These are phyloP conservation scores for Phyllosticta citribraziliensis DNA, from an alignment of 2,329 filamentous ascomycete genomes.

Conservation along the genomic window DNA sequence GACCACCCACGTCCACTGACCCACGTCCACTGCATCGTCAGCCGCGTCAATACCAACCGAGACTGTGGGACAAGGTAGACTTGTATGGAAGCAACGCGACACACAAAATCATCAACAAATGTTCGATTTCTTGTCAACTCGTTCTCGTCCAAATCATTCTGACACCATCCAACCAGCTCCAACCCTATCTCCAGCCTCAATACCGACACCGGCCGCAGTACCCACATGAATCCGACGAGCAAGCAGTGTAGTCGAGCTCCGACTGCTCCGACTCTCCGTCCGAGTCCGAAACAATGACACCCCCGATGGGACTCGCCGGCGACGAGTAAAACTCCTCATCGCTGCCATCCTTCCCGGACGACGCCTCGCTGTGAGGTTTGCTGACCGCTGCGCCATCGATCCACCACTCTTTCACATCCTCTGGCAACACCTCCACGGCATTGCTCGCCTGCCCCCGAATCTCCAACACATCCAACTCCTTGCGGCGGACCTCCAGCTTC, in stretches of 20 bases:
- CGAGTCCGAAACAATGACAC: constrained; percentile 13
- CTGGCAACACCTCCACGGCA: constrained; percentile 2
- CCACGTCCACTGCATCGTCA: no score
- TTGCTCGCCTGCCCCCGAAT: constrained; percentile 21
- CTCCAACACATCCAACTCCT: constrained; percentile 23
- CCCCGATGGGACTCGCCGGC: constrained; percentile 2
- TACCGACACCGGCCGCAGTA: constrained; percentile 28
- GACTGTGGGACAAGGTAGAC: no score
- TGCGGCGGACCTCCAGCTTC: constrained; percentile 27
- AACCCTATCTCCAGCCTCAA: background rate
- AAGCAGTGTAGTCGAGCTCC: constrained; percentile 26
- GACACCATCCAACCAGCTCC: no score
- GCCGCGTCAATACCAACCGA: no score
- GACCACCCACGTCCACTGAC: no score
- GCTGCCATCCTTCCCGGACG: background rate
- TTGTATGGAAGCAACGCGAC: no score
- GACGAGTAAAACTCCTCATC: background rate
- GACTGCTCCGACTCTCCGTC: constrained; percentile 14
- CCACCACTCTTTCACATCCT: background rate
- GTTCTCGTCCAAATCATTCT: background rate
- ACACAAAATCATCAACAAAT: no score
- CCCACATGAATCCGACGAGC: constrained; percentile 25
- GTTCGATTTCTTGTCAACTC: no score
- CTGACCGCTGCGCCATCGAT: background rate
- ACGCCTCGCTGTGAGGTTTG: background rate